A percentile compares a stretch with the other conserved stretches of the same genome.
phyloP scores from a whole-genome alignment of 345 rosid species.

The Pistacia integerrima region DNA sequence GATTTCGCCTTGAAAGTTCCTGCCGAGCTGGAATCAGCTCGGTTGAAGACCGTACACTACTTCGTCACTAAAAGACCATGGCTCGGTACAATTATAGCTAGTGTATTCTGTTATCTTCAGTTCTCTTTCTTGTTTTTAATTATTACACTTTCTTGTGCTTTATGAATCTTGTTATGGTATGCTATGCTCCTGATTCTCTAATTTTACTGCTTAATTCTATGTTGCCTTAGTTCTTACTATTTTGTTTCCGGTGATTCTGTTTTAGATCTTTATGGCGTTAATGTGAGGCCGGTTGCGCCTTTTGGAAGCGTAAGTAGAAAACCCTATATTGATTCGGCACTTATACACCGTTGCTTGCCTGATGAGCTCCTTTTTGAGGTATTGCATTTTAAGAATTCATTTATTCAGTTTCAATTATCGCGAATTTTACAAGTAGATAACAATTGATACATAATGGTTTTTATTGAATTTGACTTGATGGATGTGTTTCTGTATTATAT shows the following conservation, averaged over 20 bases:
- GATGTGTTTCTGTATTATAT: not conserved
- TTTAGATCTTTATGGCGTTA: constrained; percentile 85
- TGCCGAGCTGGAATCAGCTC: constrained; percentile 81
- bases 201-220: not conserved
- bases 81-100: constrained; percentile 61
- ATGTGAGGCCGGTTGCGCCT: constrained; percentile 87
- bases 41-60: constrained; percentile 68
- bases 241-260: not conserved
- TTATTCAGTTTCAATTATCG: not conserved
- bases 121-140: not conserved
- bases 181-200: not conserved
- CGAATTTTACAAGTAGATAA: not conserved
- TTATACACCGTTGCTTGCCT: constrained; percentile 79
- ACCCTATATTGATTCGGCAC: constrained; percentile 64
- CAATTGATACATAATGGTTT: not conserved
- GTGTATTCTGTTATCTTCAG: constrained; percentile 1
- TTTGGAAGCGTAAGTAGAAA: constrained; percentile 71
- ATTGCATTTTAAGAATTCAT: not conserved
- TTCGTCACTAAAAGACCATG: constrained; percentile 80
- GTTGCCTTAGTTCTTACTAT: not conserved
- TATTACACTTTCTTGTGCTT: not conserved
- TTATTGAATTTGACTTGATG: not conserved
- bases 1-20: constrained; percentile 58
- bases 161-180: not conserved
- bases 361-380: constrained; percentile 97